These are phyloP conservation scores for Eleusine coracana DNA, from an alignment of 176 grass and related monocot genomes.

Conservation along the genomic window DNA sequence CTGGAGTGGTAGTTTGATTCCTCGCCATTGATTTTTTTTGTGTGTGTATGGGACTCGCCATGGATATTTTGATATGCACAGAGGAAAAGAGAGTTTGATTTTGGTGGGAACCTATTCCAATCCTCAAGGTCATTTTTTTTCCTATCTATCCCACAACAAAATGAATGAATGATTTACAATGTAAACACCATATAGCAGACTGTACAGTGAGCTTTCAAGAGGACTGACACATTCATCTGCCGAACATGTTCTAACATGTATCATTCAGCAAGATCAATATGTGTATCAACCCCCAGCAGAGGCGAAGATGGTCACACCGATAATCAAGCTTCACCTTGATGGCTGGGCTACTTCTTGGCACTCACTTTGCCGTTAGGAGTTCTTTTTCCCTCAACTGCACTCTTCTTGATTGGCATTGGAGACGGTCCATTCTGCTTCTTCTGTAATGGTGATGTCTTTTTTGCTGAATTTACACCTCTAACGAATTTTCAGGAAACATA, in stretches of 20 bases:
- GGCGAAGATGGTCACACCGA: not conserved
- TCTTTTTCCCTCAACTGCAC: slow-evolving; percentile 40
- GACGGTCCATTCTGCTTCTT: slow-evolving; percentile 39
- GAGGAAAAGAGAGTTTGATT: not conserved
- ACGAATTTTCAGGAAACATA: not conserved
- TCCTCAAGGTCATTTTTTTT: not conserved
- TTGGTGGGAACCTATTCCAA: not conserved
- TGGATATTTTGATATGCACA: not conserved
- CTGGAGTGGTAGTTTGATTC: not conserved
- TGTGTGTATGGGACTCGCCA: too few relatives aligned
- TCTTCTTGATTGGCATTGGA: slow-evolving; percentile 27
- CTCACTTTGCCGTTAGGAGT: slow-evolving; percentile 46
- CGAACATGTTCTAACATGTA: not conserved
- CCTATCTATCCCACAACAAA: slow-evolving; percentile 6
- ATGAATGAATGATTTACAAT: slow-evolving; percentile 31
- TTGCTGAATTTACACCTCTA: slow-evolving; percentile 38
- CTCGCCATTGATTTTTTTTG: not conserved
- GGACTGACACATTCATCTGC: not conserved
- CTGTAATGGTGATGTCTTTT: slow-evolving; percentile 35
- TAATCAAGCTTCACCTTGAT: slow-evolving; percentile 19
- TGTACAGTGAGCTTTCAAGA: not conserved
- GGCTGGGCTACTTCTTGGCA: slow-evolving; percentile 33
- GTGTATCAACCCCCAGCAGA: slow-evolving; percentile 17
- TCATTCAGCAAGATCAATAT: slow-evolving; percentile 7
- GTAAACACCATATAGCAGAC: not conserved